These are phyloP conservation scores for Suhomyces anneliseae DNA, from an alignment of 1,139 yeast genomes.

Conservation along the genomic window DNA sequence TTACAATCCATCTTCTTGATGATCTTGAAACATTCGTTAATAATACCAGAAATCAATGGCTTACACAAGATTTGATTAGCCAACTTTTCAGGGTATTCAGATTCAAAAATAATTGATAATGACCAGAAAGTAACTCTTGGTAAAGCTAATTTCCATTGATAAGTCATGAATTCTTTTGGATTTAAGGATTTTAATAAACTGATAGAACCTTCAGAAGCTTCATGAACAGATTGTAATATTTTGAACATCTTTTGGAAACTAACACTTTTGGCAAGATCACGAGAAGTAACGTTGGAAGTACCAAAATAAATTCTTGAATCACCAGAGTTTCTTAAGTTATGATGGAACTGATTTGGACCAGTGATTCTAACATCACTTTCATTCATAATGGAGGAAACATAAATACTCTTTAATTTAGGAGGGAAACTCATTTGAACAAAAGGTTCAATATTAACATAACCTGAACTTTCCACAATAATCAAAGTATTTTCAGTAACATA, in stretches of 20 bases:
- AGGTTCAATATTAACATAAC: slow-evolving; percentile 70
- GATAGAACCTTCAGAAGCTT: slow-evolving; percentile 31
- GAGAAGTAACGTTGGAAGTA: slow-evolving; percentile 22
- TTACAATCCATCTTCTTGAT: slow-evolving; percentile 79
- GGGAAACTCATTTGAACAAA: slow-evolving; percentile 48
- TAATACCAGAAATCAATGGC: slow-evolving; percentile 78
- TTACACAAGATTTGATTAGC: slow-evolving; percentile 72
- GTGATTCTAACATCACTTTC: slow-evolving; percentile 59
- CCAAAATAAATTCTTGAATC: slow-evolving; percentile 47
- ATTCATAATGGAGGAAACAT: slow-evolving; percentile 61
- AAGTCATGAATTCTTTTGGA: slow-evolving; percentile 62
- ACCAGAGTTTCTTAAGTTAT: slow-evolving; percentile 25
- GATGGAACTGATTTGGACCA: slow-evolving; percentile 24
- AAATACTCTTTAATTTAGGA: slow-evolving; percentile 31
- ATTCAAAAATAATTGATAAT: slow-evolving; percentile 69
- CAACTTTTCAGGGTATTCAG: slow-evolving; percentile 58
- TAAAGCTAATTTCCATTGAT: slow-evolving; percentile 83
- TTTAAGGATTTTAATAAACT: slow-evolving; percentile 50
- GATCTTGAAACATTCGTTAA: slow-evolving; percentile 70
- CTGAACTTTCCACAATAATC: slow-evolving; percentile 65
- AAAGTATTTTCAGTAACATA: slow-evolving; percentile 40
- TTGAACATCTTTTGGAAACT: slow-evolving; percentile 33
- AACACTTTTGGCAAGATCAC: slow-evolving; percentile 15
- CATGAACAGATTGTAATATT: slow-evolving; percentile 36
- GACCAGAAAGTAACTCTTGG: slow-evolving; percentile 81